phyloP scores from a whole-genome alignment of 2,329 filamentous ascomycete species.

The Ceratocystis colombiana region DNA sequence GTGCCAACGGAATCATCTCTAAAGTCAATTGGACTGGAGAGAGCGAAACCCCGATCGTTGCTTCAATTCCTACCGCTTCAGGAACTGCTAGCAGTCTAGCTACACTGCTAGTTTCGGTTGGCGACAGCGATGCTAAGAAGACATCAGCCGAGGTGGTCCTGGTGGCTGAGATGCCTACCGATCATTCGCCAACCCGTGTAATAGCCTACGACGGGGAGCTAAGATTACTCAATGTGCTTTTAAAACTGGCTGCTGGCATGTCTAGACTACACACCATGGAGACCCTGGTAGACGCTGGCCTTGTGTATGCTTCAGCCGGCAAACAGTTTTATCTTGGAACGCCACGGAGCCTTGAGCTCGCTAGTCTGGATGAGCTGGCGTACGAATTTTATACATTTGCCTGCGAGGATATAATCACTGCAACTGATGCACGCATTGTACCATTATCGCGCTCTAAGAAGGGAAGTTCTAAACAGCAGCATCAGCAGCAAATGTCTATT shows the following conservation, averaged over 20 bases:
- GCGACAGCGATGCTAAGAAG: conserved; percentile 26
- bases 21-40: conserved; percentile 46
- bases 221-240: conserved; percentile 21
- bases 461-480: conserved; percentile 17
- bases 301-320: conserved; percentile 29
- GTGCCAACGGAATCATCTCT: conserved; percentile 48
- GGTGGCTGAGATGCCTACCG: conserved; percentile 34
- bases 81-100: conserved; percentile 40
- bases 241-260: conserved; percentile 17
- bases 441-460: conserved; percentile 29
- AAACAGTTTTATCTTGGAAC: conserved; percentile 34
- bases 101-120: conserved; percentile 35
- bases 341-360: conserved; percentile 27
- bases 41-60: conserved; percentile 17
- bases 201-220: conserved; percentile 20
- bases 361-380: conserved; percentile 29
- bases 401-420: conserved; percentile 53
- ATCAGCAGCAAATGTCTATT: conserved; percentile 33
- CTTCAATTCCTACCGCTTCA: conserved; percentile 31
- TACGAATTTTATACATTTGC: conserved; percentile 45
- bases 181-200: conserved; percentile 20
- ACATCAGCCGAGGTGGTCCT: conserved; percentile 39
- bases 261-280: conserved; percentile 23
- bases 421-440: conserved; percentile 50
- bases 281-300: conserved; percentile 13